Base-by-base conservation (phyloP, 768 basidiomycete species). In the Pisolithus albus region DNA sequence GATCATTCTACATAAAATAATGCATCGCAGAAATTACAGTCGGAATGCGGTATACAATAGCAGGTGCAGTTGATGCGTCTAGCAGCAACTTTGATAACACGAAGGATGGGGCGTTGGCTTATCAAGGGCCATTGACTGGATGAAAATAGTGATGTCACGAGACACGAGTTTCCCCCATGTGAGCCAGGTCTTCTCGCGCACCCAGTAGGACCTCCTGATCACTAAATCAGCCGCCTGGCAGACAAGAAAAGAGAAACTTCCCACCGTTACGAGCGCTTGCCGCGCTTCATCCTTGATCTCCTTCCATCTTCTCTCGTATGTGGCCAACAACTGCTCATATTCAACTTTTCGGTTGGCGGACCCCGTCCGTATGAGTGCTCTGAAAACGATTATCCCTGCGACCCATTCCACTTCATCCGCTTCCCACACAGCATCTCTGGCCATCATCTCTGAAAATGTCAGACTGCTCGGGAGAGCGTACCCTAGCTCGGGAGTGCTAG, bases 401-500 rank as follows among this genome's bases (percentile, higher is more conserved):
- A 82, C 81, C 82, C 81, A 84, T 61, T 83, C 82, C 28, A 83
- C 82, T 59, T 83, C 82, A 50, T 83, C 81, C 0, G 71, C 52
- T 61, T 83, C 82, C 82, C 82, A 84, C 15, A 83, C 80, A 16
- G 79, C 77, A 57, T 83, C 82, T n/a, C 80, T 69, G 4, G 75
- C 82, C 61, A 82, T 74, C 75, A 78, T 75, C 61, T 81, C 79
- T 1, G 78, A 79, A 58, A 81, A 78, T 3, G 73, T 69, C 51
- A 75, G 67, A 23, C 73, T 72, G 60, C 72, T 70, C 7, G 53
- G 41, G 38, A 73, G 73, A 24, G 69, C 66, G 49, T 78, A 80
- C 18, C 70, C 72, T 34, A 69, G 70, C 24, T 75, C 75, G 1
- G 69, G 55, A 5, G 41, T 41, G 13, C 72, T 72, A 19, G 66